Conservation (phyloP, 805 yeast genomes). For the Naumovozyma baii region DNA sequence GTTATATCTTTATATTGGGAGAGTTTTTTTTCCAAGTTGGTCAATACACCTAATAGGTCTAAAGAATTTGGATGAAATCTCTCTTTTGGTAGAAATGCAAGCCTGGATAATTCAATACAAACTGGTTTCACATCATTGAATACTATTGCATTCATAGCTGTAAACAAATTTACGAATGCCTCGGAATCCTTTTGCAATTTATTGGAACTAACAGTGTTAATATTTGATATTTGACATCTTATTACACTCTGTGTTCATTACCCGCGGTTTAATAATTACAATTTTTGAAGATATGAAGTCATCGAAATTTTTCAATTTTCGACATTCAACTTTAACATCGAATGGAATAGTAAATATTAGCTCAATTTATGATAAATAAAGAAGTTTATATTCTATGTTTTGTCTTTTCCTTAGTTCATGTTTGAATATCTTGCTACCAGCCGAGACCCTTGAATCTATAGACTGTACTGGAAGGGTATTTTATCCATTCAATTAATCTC, state of each 20-base stretch:
- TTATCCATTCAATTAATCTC: not conserved
- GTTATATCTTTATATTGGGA: conserved; percentile 5
- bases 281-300: not conserved
- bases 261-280: not conserved
- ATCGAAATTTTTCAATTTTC: not conserved
- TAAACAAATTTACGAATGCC: too few species aligned
- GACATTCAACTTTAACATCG: too few species aligned
- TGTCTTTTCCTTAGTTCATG: not conserved
- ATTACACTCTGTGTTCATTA: too few species aligned
- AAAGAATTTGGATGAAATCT: conserved; percentile 28
- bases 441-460: not conserved
- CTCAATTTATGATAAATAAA: too few species aligned
- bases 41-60: conserved; percentile 28
- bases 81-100: conserved; percentile 35
- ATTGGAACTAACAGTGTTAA: too few species aligned
- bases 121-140: conserved; percentile 31
- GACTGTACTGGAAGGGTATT: not conserved
- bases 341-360: too few species aligned
- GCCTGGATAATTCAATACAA: conserved; percentile 38
- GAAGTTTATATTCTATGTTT: not conserved
- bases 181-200: too few species aligned
- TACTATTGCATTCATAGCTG: not conserved
- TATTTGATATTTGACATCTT: not conserved
- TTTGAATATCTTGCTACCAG: not conserved
- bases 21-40: conserved; percentile 26